Evolutionary conservation across 805 yeast species (phyloP).

Genomic region (Candida taoyuanica): DNA sequence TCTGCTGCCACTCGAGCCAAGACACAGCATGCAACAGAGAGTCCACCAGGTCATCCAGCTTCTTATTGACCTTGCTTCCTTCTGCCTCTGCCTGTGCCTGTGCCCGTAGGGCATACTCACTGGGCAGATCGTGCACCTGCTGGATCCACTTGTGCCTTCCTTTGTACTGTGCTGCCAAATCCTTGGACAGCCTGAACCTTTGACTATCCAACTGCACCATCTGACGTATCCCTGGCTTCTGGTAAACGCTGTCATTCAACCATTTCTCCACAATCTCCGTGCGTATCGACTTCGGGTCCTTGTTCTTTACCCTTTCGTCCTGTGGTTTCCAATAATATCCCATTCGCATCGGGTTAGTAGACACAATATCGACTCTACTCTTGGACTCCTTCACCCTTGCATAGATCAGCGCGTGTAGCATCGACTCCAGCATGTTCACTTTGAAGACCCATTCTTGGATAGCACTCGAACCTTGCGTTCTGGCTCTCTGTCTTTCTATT

Average conservation of each 20-base stretch:
- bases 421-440: slow-evolving; percentile 51
- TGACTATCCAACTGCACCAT: slow-evolving; percentile 10
- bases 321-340: slow-evolving; percentile 21
- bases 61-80: slow-evolving; percentile 10
- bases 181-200: slow-evolving; percentile 12
- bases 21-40: slow-evolving; percentile 23
- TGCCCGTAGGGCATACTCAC: slow-evolving; percentile 8
- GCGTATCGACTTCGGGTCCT: slow-evolving; percentile 17
- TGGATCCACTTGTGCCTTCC: slow-evolving; percentile 19
- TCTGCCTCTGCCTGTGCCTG: no score
- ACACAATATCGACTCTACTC: slow-evolving; percentile 14
- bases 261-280: slow-evolving; percentile 18
- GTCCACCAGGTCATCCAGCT: slow-evolving; percentile 27
- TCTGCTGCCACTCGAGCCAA: slow-evolving; percentile 26
- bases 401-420: slow-evolving; percentile 33
- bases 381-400: slow-evolving; percentile 4
- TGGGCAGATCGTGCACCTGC: slow-evolving; percentile 10
- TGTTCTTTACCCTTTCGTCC: slow-evolving; percentile 4
- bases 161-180: slow-evolving; percentile 4
- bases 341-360: slow-evolving; percentile 22
- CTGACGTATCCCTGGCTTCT: not conserved
- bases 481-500: slow-evolving; percentile 53
- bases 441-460: slow-evolving; percentile 49
- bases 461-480: slow-evolving; percentile 41
- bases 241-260: slow-evolving; percentile 12